Percentiles rank a stretch among this genome's conserved stretches.
These are phyloP conservation scores for Suillus subalutaceus DNA, from an alignment of 768 basidiomycete genomes.

Conservation along the genomic window DNA sequence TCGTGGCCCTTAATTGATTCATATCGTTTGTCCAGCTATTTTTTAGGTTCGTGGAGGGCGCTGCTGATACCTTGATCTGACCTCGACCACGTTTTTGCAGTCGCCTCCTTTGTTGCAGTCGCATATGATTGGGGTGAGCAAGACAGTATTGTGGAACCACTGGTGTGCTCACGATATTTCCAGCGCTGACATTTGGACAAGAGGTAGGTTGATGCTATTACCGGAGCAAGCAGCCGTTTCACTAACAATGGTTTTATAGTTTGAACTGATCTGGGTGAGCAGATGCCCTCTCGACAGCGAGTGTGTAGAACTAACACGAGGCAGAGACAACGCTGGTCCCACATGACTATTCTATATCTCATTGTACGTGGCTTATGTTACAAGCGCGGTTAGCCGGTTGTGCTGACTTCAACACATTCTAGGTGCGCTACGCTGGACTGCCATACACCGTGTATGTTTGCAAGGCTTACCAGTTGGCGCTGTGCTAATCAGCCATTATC, in stretches of 20 bases:
- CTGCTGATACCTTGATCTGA: background rate
- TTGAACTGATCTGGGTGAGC: conserved; percentile 5
- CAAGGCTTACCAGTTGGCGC: background rate
- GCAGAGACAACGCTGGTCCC: conserved; percentile 1
- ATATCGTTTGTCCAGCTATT: background rate
- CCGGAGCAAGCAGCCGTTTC: background rate
- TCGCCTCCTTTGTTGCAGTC: background rate
- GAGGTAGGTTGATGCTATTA: background rate
- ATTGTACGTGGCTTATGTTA: background rate
- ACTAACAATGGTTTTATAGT: background rate
- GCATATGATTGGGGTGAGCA: conserved; percentile 1
- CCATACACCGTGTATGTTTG: conserved; percentile 1
- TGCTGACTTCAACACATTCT: background rate
- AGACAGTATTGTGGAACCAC: background rate
- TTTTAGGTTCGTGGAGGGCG: background rate
- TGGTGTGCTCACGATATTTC: background rate
- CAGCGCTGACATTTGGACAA: background rate
- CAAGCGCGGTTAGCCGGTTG: background rate
- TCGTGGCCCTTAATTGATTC: background rate
- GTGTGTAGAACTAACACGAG: background rate
- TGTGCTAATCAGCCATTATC: background rate
- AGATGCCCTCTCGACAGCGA: background rate
- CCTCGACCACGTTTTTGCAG: background rate
- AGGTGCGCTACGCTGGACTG: conserved; percentile 7
- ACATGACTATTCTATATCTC: background rate